Percentiles rank a stretch among this genome's conserved stretches.
Evolutionary conservation across 2,329 filamentous ascomycete genomes (phyloP).

Genomic region (Alternaria ethzedia): DNA sequence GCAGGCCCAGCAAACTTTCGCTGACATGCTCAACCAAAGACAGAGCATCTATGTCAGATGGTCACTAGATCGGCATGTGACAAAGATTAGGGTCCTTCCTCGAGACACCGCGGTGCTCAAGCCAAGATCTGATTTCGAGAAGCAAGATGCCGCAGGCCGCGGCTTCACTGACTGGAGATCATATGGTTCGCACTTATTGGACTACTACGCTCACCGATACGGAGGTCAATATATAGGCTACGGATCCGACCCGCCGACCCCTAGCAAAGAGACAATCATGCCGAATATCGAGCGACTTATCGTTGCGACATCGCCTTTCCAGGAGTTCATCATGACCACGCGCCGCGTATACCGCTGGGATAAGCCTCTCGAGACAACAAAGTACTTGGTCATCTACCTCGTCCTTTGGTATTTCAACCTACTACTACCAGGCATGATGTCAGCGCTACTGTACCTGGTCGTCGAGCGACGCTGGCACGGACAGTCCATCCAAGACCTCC

Average conservation of each 20-base stretch:
- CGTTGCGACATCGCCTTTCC: conserved; percentile 46
- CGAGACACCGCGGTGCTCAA: conserved; percentile 23
- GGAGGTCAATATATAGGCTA: conserved; percentile 49
- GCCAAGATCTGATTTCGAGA: conserved; percentile 29
- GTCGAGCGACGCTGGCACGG: conserved; percentile 24
- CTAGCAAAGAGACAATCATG: conserved; percentile 42
- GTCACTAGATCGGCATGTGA: conserved; percentile 47
- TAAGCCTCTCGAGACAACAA: conserved; percentile 34
- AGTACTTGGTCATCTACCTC: conserved; percentile 36
- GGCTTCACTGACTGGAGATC: conserved; percentile 38
- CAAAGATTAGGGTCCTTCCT: conserved; percentile 40
- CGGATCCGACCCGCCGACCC: conserved; percentile 34
- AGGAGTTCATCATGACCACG: conserved; percentile 44
- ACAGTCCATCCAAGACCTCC: conserved; percentile 33
- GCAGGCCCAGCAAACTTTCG: conserved; percentile 25
- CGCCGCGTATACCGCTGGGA: conserved; percentile 49
- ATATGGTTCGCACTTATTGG: conserved; percentile 36
- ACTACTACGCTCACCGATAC: conserved; percentile 40
- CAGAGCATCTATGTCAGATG: conserved; percentile 45
- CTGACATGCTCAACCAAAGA: conserved; percentile 31
- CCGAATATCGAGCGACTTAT: conserved; percentile 48
- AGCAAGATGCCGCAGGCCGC: conserved; percentile 20
- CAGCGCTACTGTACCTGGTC: conserved; percentile 31
- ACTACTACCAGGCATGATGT: conserved; percentile 33
- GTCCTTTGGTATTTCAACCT: conserved; percentile 36